A percentile compares a stretch with the other conserved stretches of the same genome.
Evolutionary conservation across 2,329 filamentous ascomycete genomes (phyloP).

Genomic region (Colletotrichum siamense): DNA sequence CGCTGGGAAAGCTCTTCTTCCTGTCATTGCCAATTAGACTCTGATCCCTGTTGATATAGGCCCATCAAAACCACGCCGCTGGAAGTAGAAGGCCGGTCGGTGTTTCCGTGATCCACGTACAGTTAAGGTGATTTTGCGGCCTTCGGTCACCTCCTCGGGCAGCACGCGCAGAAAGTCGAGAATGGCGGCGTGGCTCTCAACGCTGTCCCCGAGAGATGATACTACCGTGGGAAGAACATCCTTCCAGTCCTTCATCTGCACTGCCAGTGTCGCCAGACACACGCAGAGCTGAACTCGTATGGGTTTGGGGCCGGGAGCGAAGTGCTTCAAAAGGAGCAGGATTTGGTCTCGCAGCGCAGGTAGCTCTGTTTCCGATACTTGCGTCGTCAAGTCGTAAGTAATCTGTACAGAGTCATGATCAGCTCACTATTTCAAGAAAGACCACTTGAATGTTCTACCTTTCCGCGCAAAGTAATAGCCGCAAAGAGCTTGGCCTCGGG

Average conservation of each 20-base stretch:
- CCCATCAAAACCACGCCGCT: slow-evolving; percentile 39
- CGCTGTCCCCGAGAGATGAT: slow-evolving; percentile 75
- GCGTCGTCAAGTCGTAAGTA: slow-evolving; percentile 87
- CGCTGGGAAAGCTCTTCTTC: slow-evolving; percentile 91
- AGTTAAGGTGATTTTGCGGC: slow-evolving; percentile 98
- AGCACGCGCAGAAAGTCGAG: slow-evolving; percentile 96
- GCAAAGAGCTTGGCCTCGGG: slow-evolving; percentile 92
- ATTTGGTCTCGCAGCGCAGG: slow-evolving; percentile 83
- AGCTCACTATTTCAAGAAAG: slow-evolving; percentile 12
- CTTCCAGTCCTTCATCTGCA: slow-evolving; percentile 96
- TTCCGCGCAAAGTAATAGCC: slow-evolving; percentile 95
- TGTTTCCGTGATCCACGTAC: slow-evolving; percentile 77
- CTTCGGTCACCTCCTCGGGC: slow-evolving; percentile 98
- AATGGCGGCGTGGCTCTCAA: slow-evolving; percentile 83
- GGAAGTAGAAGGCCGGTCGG: slow-evolving; percentile 42
- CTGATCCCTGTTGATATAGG: slow-evolving; percentile 41
- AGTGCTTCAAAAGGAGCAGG: slow-evolving; percentile 80
- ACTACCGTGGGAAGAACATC: slow-evolving; percentile 87
- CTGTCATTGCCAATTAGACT: slow-evolving; percentile 65
- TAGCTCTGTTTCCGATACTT: slow-evolving; percentile 79
- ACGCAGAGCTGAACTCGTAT: slow-evolving; percentile 93
- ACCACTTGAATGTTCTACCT: slow-evolving; percentile 63
- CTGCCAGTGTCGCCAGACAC: slow-evolving; percentile 90
- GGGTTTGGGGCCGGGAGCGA: slow-evolving; percentile 80
- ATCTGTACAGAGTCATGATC: slow-evolving; percentile 64